phyloP scores from a whole-genome alignment of 345 rosid genomes.

The Murraya koenigii region DNA sequence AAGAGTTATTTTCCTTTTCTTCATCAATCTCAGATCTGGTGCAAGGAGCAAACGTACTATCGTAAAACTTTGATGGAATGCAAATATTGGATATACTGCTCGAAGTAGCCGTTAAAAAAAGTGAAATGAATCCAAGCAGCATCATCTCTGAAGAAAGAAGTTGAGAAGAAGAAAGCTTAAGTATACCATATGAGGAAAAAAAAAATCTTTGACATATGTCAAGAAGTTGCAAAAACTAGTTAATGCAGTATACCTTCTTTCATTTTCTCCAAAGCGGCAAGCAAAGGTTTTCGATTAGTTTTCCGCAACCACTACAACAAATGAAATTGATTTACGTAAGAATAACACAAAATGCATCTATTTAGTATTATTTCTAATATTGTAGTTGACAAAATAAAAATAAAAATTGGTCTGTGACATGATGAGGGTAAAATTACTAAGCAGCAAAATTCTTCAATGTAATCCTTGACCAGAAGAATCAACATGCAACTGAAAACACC shows the following conservation, averaged over 20 bases:
- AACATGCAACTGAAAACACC: not conserved
- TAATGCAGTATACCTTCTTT: slow-evolving; percentile 65
- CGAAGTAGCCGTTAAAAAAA: slow-evolving; percentile 84
- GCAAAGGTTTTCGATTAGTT: slow-evolving; percentile 75
- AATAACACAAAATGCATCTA: not conserved
- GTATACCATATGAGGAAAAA: not conserved
- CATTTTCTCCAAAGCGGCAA: slow-evolving; percentile 91
- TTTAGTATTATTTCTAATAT: not conserved
- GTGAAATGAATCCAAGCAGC: slow-evolving; percentile 98
- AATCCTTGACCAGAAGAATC: not conserved
- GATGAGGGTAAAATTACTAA: not conserved
- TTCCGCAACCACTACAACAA: slow-evolving; percentile 71
- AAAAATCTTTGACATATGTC: not conserved
- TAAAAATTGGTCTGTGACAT: not conserved
- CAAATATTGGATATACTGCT: slow-evolving; percentile 78
- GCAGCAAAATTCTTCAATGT: not conserved
- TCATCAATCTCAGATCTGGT: slow-evolving; percentile 53
- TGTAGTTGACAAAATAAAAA: not conserved
- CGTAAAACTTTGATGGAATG: slow-evolving; percentile 82
- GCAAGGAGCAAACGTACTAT: slow-evolving; percentile 75
- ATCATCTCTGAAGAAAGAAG: slow-evolving; percentile 65
- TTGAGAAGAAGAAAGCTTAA: slow-evolving; percentile 8
- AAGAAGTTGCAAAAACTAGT: not conserved
- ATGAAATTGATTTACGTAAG: slow-evolving; percentile 3
- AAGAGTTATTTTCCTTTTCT: slow-evolving; percentile 41